A percentile compares a stretch with the other conserved stretches of the same genome.
phyloP scores from a whole-genome alignment of 306 rosid species.

The Oemleria cerasiformis region DNA sequence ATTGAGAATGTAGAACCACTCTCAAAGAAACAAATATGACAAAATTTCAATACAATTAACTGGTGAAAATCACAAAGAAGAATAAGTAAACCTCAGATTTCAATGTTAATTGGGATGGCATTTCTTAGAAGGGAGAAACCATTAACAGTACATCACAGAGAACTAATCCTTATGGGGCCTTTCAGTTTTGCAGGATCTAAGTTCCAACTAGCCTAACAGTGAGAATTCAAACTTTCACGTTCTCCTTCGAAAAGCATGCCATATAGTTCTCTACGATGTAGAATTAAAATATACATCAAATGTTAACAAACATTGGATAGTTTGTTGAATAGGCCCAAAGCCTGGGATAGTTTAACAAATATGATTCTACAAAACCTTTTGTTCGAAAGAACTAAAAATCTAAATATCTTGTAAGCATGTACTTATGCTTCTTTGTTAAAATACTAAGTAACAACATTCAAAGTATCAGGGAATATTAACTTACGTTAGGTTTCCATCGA shows the following conservation, averaged over 20 bases:
- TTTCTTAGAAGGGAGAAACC: neutral
- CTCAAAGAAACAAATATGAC: neutral
- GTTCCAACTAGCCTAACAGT: neutral
- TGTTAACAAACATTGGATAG: neutral
- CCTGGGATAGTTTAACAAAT: neutral
- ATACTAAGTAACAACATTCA: neutral
- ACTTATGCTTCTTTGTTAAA: neutral
- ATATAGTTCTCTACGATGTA: neutral
- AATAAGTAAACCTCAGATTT: neutral
- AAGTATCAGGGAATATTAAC: conserved; percentile 23
- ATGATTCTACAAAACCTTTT: neutral
- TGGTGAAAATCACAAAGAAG: neutral
- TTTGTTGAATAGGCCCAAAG: neutral
- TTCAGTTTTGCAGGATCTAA: neutral
- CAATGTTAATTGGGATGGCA: neutral
- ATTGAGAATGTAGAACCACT: neutral
- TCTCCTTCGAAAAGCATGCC: neutral
- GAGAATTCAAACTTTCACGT: neutral
- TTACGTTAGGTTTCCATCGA: conserved; percentile 91
- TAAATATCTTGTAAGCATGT: neutral
- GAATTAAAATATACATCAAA: neutral
- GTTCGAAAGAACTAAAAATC: neutral
- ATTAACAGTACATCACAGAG: neutral
- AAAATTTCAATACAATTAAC: neutral
- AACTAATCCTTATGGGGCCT: conserved; percentile 2